Evolutionary conservation across 805 yeast species (phyloP).

Genomic region (Candida yuanshanica): DNA sequence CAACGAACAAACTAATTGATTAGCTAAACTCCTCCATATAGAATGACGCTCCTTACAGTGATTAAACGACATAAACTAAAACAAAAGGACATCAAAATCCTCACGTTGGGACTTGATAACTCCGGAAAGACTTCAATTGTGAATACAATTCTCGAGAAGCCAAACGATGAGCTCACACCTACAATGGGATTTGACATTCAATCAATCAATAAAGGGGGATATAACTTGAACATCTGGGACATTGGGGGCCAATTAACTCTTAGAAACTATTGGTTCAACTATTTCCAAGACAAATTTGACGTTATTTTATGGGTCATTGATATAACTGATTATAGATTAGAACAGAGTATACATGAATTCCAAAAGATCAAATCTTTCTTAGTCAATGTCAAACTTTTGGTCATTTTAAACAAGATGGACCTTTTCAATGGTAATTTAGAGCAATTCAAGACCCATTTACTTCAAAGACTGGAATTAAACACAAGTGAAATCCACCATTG

Average conservation of each 20-base stretch:
- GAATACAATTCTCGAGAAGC: conserved; percentile 45
- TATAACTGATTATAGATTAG: conserved; percentile 51
- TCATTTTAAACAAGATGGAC: conserved; percentile 75
- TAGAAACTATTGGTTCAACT: conserved; percentile 89
- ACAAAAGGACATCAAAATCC: conserved; percentile 68
- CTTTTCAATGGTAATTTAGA: conserved; percentile 29
- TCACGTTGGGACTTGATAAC: conserved; percentile 82
- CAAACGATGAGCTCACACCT: conserved; percentile 60
- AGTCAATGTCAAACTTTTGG: conserved; percentile 60
- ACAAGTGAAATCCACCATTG: neutral
- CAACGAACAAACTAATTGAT: too few species aligned
- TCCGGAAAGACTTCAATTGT: conserved; percentile 89
- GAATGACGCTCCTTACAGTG: conserved; percentile 80
- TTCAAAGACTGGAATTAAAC: neutral
- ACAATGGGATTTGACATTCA: conserved; percentile 87
- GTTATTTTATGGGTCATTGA: conserved; percentile 86
- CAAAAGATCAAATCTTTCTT: conserved; percentile 47
- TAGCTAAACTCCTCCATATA: too few species aligned
- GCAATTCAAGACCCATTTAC: neutral
- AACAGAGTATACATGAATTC: conserved; percentile 63
- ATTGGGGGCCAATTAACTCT: conserved; percentile 86
- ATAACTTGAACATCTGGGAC: conserved; percentile 65
- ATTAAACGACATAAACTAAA: conserved; percentile 78
- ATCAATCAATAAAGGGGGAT: conserved; percentile 39
- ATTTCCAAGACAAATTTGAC: conserved; percentile 68